These are phyloP conservation scores for Aphanocladium album DNA, from an alignment of 2,329 filamentous ascomycete species.

Conservation along the genomic window DNA sequence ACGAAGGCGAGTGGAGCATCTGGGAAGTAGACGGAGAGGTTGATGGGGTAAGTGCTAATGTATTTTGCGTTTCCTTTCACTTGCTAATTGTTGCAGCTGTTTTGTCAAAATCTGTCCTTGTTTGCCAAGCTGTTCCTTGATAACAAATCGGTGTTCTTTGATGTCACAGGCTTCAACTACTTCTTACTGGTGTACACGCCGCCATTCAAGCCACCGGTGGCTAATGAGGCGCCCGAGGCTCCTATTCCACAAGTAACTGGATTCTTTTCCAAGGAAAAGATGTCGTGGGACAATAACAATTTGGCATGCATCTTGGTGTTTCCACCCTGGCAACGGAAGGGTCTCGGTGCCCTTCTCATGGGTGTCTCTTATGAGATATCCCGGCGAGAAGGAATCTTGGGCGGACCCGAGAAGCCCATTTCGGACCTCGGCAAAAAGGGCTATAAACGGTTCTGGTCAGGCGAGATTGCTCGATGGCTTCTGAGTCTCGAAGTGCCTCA, in stretches of 20 bases:
- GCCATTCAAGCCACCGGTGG: constrained; percentile 20
- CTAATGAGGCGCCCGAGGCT: constrained; percentile 8
- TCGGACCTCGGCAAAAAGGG: constrained; percentile 78
- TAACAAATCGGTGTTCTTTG: constrained; percentile 97
- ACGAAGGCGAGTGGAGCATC: constrained; percentile 74
- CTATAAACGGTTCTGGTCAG: constrained; percentile 81
- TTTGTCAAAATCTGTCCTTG: constrained; percentile 90
- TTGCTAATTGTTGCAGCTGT: constrained; percentile 50
- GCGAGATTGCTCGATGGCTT: constrained; percentile 71
- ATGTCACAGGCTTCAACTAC: constrained; percentile 90
- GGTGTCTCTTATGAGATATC: constrained; percentile 91
- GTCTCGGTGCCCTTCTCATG: constrained; percentile 84
- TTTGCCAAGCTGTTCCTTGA: constrained; percentile 97
- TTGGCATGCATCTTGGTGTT: constrained; percentile 94
- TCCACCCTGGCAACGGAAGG: constrained; percentile 89
- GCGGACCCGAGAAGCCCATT: constrained; percentile 90
- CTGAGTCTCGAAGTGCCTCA: constrained; percentile 39
- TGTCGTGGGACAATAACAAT: constrained; percentile 98
- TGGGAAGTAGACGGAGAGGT: constrained; percentile 91
- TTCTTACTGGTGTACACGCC: constrained; percentile 79
- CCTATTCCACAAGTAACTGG: constrained; percentile 58
- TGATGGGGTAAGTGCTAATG: constrained; percentile 55
- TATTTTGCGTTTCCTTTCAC: neutral
- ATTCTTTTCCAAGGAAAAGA: constrained; percentile 99
- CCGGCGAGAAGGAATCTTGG: constrained; percentile 73